Evolutionary conservation across 2,329 filamentous ascomycete species (phyloP), one percentile per base, ranked within the genome.

Genomic region (Periconia sp.): DNA sequence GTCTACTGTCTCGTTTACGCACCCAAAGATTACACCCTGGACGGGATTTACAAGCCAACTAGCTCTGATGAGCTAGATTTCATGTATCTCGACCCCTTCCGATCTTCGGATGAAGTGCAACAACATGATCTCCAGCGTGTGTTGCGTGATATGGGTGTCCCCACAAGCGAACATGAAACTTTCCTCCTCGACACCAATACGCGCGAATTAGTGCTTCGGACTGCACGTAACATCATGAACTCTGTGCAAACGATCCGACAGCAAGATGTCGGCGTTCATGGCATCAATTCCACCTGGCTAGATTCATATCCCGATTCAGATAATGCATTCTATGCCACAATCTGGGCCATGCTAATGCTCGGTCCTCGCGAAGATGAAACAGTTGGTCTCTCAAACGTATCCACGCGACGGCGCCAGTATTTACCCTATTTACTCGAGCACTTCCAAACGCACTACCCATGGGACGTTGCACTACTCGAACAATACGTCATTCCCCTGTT

Each of bases 41-140:
- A 77, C 34, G 72, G 74, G 54, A 59, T 46, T 39, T 62, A 55
- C 53, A 61, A 56, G 25, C 65, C 67, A 33, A 61, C 43, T 37
- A 57, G 49, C 56, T 57, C 55, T 31, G 43, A 40, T n/a, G 37
- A 50, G 17, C 54, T 58, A 6, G 59, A 66, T 6, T 75, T 79
- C 45, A 92, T 96, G 82, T 95, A 89, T 63, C 77, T 96, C 52
- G 89, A 96, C 60, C 91, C 92, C 0, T 96, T 88, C 68, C 81
- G 83, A 19, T 84, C 81, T 3, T 79, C 84, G 23, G 71, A 80
- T 11, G 90, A 95, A 68, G 80, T 92, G 0, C 74, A 79, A 0
- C 66, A 82, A 10, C 71, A 75, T 1, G 74, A 81, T 36, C 73
- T 96, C 25, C 77, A 80, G 45, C 71, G 71, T 18, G 77, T 84